Base-by-base conservation (phyloP, 2,329 filamentous ascomycete genomes). In the Shiraia bambusicola region DNA sequence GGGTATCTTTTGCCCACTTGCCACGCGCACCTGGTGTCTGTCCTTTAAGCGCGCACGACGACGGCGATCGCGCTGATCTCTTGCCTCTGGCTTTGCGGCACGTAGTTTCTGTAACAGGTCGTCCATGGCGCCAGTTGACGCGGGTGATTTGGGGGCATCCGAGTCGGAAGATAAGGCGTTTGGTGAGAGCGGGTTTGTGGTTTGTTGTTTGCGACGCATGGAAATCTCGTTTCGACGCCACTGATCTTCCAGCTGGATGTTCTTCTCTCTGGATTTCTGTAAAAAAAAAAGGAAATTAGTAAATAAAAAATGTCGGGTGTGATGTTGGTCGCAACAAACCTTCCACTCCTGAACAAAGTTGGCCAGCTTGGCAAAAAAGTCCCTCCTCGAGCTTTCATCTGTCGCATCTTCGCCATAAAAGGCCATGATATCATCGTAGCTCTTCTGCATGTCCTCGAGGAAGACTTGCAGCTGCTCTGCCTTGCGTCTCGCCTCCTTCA, bases 401-500 rank as follows among this genome's bases (percentile, higher is more conserved):
- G 80, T 77, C 28, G 87, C 84, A 63, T 98, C 93, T 73, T 98
- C 93, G 52, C 93, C 93, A 65, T 96, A 97, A 71, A 95, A 95
- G 5, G 85, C 80, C 84, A 97, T 90, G 56, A 97, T 96, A 65
- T 96, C 90, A 62, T 95, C 87, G 73, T 92, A 97, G 1, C 86
- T 87, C 63, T 87, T 84, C 55, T 82, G 77, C 88, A 95, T 96
- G 66, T 96, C 90, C 54, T 95, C 91, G 33, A 97, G 75, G 67
- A 95, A 96, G 15, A 97, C 76, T 64, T 88, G 81, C 83, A 97
- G 87, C 73, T 97, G 93, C 69, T 96, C 92, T 2, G 93, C 90
- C 75, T 97, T 98, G 59, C 92, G 81, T 49, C 93, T 78, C 14
- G 93, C 93, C 54, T 98, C 93, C 74, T 96, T 97, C 92, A 98